A percentile compares a stretch with the other conserved stretches of the same genome.
phyloP scores from a whole-genome alignment of 78 protist genomes.

The Speleostelium caveatum region DNA sequence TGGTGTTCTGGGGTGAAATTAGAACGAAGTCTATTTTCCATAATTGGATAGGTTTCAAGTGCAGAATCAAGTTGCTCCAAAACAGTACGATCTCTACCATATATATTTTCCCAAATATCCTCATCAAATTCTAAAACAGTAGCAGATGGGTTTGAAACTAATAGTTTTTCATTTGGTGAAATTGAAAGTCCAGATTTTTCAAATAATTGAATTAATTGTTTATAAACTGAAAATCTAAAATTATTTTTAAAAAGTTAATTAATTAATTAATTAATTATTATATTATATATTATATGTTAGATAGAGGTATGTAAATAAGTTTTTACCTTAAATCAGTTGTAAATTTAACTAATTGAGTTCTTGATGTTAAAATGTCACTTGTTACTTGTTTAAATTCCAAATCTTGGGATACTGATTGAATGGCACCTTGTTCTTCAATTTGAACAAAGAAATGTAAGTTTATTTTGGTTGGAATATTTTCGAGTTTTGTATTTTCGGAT shows the following conservation, averaged over 20 bases:
- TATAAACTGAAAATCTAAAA: slow-evolving; percentile 30
- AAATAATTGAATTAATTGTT: slow-evolving; percentile 30
- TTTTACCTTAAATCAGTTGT: slow-evolving; percentile 22
- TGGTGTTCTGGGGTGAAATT: slow-evolving; percentile 4
- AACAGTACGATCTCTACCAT: not conserved
- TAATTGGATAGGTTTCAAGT: slow-evolving; percentile 1
- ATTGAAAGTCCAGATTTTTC: slow-evolving; percentile 24
- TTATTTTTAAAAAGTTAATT: not conserved
- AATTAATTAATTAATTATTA: not conserved
- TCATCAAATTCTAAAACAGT: not conserved
- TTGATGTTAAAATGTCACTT: slow-evolving; percentile 11
- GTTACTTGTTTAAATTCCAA: not conserved
- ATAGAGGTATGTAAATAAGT: not conserved
- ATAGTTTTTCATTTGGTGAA: slow-evolving; percentile 14
- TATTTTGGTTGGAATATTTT: slow-evolving; percentile 13
- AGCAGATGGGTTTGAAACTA: slow-evolving; percentile 3
- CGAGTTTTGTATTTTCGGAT: slow-evolving; percentile 5
- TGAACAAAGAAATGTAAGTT: slow-evolving; percentile 12
- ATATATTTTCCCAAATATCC: slow-evolving; percentile 58
- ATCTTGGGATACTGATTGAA: not conserved
- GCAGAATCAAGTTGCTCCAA: not conserved
- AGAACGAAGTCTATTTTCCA: not conserved
- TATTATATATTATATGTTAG: not conserved
- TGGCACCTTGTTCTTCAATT: slow-evolving; percentile 6
- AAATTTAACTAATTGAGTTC: slow-evolving; percentile 12